A percentile compares a stretch with the other conserved stretches of the same genome.
Evolutionary conservation across 2,329 filamentous ascomycete species (phyloP).

Genomic region (Phialophora macrospora): DNA sequence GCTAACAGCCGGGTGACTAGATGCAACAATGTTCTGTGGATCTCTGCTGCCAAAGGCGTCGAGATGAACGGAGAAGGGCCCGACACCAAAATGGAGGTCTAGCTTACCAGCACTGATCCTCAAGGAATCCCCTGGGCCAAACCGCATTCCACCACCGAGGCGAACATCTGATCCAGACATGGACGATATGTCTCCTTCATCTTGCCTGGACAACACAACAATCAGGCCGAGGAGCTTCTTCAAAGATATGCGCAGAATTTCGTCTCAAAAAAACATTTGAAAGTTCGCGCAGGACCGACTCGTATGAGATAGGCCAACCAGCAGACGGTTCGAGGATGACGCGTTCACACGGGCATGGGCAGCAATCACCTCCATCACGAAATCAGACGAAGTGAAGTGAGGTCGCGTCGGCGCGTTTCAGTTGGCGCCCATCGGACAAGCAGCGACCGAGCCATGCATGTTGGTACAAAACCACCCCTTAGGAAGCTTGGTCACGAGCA

Average conservation of each 20-base stretch:
- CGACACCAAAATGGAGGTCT: conserved; percentile 41
- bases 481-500: background rate
- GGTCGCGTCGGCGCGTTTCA: background rate
- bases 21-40: conserved; percentile 98
- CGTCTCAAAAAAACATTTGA: background rate
- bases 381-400: background rate
- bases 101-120: conserved; percentile 9
- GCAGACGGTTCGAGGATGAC: background rate
- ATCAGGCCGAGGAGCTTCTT: background rate
- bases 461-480: background rate
- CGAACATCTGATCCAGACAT: background rate
- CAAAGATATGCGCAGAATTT: background rate
- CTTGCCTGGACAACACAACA: background rate
- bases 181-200: background rate
- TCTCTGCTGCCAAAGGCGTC: conserved; percentile 63
- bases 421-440: background rate
- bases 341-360: background rate
- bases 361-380: background rate
- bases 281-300: background rate
- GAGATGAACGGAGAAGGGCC: conserved; percentile 47
- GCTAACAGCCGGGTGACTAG: conserved; percentile 43
- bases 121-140: background rate
- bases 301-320: background rate
- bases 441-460: background rate
- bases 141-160: background rate